Conservation (phyloP, 179 eudicot genomes). For the Pouteria campechiana region DNA sequence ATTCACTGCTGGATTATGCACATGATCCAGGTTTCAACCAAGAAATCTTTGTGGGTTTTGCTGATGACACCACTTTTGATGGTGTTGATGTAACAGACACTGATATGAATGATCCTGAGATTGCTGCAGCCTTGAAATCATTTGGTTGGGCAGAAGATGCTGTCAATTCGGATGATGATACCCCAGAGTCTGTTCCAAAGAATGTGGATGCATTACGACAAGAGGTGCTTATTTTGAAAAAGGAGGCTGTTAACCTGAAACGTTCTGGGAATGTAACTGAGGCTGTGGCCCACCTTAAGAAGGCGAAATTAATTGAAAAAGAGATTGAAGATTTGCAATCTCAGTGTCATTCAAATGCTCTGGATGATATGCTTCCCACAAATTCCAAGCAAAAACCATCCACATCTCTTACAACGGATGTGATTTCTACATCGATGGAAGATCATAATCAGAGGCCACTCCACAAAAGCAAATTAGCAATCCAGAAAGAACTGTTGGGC, state of each 20-base stretch:
- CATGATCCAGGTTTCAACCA: slow-evolving; percentile 35
- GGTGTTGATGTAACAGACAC: slow-evolving; percentile 67
- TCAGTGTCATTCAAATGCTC: too few species aligned
- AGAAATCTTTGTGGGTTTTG: slow-evolving; percentile 24
- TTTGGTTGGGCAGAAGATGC: slow-evolving; percentile 83
- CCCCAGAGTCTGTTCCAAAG: slow-evolving; percentile 9
- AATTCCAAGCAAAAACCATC: background rate
- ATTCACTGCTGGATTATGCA: slow-evolving; percentile 20
- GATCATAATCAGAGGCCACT: slow-evolving; percentile 20
- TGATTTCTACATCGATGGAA: background rate
- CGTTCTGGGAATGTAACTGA: slow-evolving; percentile 52
- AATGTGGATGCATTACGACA: slow-evolving; percentile 22
- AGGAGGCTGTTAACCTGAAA: slow-evolving; percentile 55
- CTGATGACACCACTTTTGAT: slow-evolving; percentile 41
- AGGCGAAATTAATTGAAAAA: slow-evolving; percentile 69
- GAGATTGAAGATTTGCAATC: slow-evolving; percentile 35
- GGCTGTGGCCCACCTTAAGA: slow-evolving; percentile 57
- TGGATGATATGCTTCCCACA: too few species aligned
- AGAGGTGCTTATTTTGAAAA: slow-evolving; percentile 53
- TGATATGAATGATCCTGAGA: slow-evolving; percentile 80
- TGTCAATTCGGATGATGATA: slow-evolving; percentile 7
- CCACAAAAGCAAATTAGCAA: slow-evolving; percentile 43
- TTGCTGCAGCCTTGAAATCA: slow-evolving; percentile 63
- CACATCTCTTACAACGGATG: background rate
- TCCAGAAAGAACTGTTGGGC: slow-evolving; percentile 81